These are phyloP conservation scores for Chaetomidium leptoderma DNA, from an alignment of 495 filamentous ascomycete species.

Conservation along the genomic window DNA sequence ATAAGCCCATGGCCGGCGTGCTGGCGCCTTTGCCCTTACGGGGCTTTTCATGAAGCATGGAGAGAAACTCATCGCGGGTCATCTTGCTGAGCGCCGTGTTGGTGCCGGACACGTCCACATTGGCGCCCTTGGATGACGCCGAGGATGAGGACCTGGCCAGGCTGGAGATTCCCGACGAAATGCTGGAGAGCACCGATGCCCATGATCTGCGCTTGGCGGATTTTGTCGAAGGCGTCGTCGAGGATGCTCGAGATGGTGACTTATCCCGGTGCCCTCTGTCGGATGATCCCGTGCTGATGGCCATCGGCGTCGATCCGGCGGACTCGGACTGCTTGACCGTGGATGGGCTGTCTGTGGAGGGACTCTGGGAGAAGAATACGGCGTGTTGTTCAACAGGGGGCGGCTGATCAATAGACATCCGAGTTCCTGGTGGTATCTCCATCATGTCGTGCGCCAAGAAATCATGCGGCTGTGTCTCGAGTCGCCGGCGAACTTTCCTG, in stretches of 20 bases:
- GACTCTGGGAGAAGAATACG: neutral
- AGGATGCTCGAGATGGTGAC: conserved; percentile 26
- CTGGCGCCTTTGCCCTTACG: conserved; percentile 18
- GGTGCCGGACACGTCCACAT: conserved; percentile 21
- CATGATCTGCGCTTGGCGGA: conserved; percentile 34
- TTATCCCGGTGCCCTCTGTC: conserved; percentile 25
- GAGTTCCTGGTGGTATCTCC: neutral
- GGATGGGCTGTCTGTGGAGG: conserved; percentile 8
- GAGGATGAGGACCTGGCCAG: conserved; percentile 33
- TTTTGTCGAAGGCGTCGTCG: conserved; percentile 27
- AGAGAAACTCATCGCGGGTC: conserved; percentile 32
- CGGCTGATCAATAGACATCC: conserved; percentile 1
- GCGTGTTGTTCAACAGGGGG: conserved; percentile 8
- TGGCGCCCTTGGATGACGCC: conserved; percentile 28
- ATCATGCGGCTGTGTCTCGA: conserved; percentile 13
- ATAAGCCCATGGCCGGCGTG: conserved; percentile 5
- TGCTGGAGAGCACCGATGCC: conserved; percentile 35
- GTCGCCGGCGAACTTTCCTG: conserved; percentile 17
- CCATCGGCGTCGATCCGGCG: conserved; percentile 22
- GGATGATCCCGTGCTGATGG: conserved; percentile 19
- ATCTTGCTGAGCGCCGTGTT: conserved; percentile 33
- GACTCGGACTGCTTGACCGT: conserved; percentile 23
- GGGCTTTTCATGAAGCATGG: conserved; percentile 30
- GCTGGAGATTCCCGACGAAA: conserved; percentile 34
- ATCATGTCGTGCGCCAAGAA: neutral